Evolutionary conservation across 2,329 filamentous ascomycete species (phyloP).

Genomic region (Penicillium sp.): DNA sequence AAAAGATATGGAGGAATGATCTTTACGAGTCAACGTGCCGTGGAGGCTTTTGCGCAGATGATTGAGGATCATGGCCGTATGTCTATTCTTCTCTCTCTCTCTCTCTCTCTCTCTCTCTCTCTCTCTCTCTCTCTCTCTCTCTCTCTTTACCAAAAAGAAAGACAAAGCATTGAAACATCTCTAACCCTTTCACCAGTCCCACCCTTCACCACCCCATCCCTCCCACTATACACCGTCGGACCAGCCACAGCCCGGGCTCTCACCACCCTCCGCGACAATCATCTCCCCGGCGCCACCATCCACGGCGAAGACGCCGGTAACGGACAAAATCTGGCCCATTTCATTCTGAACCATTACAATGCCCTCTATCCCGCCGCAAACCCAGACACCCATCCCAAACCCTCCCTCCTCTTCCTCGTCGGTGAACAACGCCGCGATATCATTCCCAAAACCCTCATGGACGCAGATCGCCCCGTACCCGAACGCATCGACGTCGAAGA

Average conservation of each 20-base stretch:
- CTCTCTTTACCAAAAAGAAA: not conserved
- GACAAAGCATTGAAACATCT: too few relatives aligned
- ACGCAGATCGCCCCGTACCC: slow-evolving; percentile 43
- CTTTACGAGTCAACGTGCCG: slow-evolving; percentile 46
- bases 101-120: not conserved
- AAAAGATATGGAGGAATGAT: slow-evolving; percentile 43
- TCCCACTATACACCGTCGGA: slow-evolving; percentile 43
- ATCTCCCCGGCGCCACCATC: slow-evolving; percentile 52
- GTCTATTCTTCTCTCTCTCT: slow-evolving; percentile 3
- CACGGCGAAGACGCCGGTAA: slow-evolving; percentile 78
- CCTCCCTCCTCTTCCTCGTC: slow-evolving; percentile 74
- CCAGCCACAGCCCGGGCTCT: slow-evolving; percentile 60
- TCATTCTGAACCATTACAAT: slow-evolving; percentile 74
- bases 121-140: not conserved
- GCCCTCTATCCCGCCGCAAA: not conserved
- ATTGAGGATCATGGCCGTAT: slow-evolving; percentile 28
- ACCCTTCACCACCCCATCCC: slow-evolving; percentile 11
- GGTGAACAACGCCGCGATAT: slow-evolving; percentile 86
- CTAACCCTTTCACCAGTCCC: not conserved
- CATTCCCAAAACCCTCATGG: slow-evolving; percentile 74
- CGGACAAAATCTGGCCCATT: slow-evolving; percentile 69
- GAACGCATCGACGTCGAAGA: slow-evolving; percentile 65
- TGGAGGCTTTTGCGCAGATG: slow-evolving; percentile 40
- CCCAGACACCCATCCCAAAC: slow-evolving; percentile 30
- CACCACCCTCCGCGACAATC: slow-evolving; percentile 39